phyloP scores from a whole-genome alignment of 495 filamentous ascomycete genomes.

The Penicillium bialowiezense region DNA sequence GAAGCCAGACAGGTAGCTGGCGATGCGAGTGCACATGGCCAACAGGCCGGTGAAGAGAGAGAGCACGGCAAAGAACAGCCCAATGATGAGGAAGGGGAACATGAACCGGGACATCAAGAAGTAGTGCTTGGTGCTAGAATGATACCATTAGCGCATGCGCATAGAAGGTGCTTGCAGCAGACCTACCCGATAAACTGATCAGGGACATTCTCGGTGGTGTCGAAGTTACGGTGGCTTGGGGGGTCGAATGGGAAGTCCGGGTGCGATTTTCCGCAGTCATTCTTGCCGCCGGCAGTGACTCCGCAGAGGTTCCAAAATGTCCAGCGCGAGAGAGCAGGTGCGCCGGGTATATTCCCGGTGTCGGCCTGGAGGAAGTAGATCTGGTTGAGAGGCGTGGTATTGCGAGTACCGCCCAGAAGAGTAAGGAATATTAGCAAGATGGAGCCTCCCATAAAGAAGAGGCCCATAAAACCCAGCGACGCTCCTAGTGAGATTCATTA shows the following conservation, averaged over 20 bases:
- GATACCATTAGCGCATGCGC: conserved; percentile 4
- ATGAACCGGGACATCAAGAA: conserved; percentile 66
- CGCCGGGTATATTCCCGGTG: conserved; percentile 65
- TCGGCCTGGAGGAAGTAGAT: conserved; percentile 81
- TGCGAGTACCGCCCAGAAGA: conserved; percentile 65
- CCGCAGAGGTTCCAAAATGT: conserved; percentile 80
- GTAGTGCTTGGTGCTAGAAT: conserved; percentile 51
- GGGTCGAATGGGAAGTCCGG: conserved; percentile 67
- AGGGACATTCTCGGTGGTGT: conserved; percentile 55
- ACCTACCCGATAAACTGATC: conserved; percentile 52
- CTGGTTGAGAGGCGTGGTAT: conserved; percentile 59
- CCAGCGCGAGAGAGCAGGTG: conserved; percentile 70
- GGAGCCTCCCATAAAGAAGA: conserved; percentile 72
- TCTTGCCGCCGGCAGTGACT: conserved; percentile 49
- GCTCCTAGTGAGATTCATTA: conserved; percentile 31
- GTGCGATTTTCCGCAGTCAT: conserved; percentile 51
- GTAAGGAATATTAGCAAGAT: conserved; percentile 78
- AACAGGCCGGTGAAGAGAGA: conserved; percentile 61
- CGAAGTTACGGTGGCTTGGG: conserved; percentile 54
- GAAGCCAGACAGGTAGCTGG: conserved; percentile 56
- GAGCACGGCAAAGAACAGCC: conserved; percentile 60
- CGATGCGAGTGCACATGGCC: conserved; percentile 59
- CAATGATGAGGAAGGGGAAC: conserved; percentile 70
- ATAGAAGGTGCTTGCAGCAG: neutral
- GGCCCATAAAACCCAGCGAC: conserved; percentile 56